Evolutionary conservation across 345 rosid species (phyloP), one percentile per base, ranked within the genome.

Genomic region (Trapa incisa): DNA sequence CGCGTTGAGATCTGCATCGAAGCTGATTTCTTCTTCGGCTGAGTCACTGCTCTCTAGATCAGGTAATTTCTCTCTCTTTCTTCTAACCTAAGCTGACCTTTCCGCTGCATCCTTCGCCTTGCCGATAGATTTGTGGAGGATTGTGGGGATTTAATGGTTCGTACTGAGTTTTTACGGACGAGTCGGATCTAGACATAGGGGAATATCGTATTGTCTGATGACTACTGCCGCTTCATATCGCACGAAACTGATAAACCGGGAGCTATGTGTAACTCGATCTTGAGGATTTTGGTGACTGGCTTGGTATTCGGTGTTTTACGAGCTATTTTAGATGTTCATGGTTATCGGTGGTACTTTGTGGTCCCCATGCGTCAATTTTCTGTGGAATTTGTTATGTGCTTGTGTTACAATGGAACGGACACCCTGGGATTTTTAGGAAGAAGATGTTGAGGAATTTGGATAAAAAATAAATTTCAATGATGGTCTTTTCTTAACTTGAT

Each of bases 1-100:
- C 37, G 86, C 88, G 0, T 60, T 92, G 65, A 80, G 94, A 86
- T 87, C 94, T 52, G 80, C 84, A 42, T 78, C 98, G 7, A 87
- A 67, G 88, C 78, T 92, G n/a, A 47, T 92, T 0, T 68, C 79
- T 16, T 81, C 88, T 9, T 77, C 96, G 37, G 43, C 72, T 57
- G 70, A 79, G 65, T 75, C 90, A 47, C 62, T 85, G 56, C 35
- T 83, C 45, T 78, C 84, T 65, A 85, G 77, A 62, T 81, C 95
- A 71, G 96, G 98, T 87, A 77, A 54, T 52, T 67, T 47, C 64
- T 1, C 65, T 45, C 60, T 47, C 69, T 41, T 10, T 17, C 67
- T 61, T 2, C 58, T 71, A 1, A 3, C 5, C 42, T 48, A 6
- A 41, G 2, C 37, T 62, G 29, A 67, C 33, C 22, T 17, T 64